Conservation (phyloP, 192 early-diverging fungal genomes). For the Coemansia sp. region DNA sequence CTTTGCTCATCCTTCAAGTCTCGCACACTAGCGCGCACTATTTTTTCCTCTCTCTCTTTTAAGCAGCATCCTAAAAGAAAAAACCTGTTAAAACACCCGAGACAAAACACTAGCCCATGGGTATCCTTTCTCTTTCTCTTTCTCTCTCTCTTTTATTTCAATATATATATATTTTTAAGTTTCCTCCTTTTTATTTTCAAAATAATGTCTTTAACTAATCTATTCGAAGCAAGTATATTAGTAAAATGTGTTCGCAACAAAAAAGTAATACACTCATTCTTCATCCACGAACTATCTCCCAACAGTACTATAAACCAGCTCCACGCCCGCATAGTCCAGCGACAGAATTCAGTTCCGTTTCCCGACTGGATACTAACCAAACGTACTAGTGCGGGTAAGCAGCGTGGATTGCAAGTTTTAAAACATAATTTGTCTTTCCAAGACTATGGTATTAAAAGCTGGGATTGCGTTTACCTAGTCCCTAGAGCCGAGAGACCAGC, state of each 20-base stretch:
- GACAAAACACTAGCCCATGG: no score
- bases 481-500: not conserved
- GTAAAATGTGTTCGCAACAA: conserved; percentile 10
- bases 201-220: conserved; percentile 19
- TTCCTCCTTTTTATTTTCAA: not conserved
- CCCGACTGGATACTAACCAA: conserved; percentile 22
- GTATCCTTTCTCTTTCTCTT: not conserved
- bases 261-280: conserved; percentile 24
- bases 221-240: conserved; percentile 35
- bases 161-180: no score
- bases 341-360: not conserved
- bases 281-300: conserved; percentile 36
- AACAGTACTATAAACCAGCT: conserved; percentile 31
- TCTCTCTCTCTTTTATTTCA: not conserved
- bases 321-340: conserved; percentile 6
- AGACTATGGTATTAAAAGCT: conserved; percentile 32
- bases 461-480: conserved; percentile 30
- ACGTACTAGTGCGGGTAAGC: not conserved
- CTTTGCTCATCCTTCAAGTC: no score
- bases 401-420: conserved; percentile 5
- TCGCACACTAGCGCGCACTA: no score
- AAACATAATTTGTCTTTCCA: conserved; percentile 1
- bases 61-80: no score
- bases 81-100: no score
- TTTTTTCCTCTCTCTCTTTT: no score